Evolutionary conservation across 2,329 filamentous ascomycete species (phyloP).

Genomic region (Hypoxylon sp.): DNA sequence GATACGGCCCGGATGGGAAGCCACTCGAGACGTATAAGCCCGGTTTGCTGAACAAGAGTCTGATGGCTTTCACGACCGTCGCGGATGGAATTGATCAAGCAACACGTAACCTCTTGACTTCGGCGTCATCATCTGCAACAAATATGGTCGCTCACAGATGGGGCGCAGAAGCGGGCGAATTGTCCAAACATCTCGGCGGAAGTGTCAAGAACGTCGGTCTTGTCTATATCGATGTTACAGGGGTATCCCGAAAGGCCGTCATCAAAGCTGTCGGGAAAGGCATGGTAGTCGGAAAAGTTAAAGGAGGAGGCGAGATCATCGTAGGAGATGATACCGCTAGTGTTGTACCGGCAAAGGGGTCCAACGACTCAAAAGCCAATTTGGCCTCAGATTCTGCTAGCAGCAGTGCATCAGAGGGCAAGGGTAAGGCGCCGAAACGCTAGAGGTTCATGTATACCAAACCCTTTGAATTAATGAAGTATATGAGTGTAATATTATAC

Average conservation of each 20-base stretch:
- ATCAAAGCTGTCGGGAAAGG: constrained; percentile 97
- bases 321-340: constrained; percentile 73
- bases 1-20: constrained; percentile 79
- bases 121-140: constrained; percentile 82
- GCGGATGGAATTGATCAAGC: constrained; percentile 94
- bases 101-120: constrained; percentile 81
- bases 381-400: constrained; percentile 44
- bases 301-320: constrained; percentile 80
- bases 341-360: constrained; percentile 36
- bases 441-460: not conserved
- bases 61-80: constrained; percentile 97
- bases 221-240: constrained; percentile 96
- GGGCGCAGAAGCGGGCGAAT: constrained; percentile 84
- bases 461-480: constrained; percentile 10
- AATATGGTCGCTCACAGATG: constrained; percentile 92
- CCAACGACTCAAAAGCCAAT: constrained; percentile 41
- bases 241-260: constrained; percentile 89
- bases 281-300: constrained; percentile 90
- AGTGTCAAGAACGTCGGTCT: constrained; percentile 96
- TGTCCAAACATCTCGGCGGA: constrained; percentile 82
- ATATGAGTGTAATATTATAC: constrained; percentile 12
- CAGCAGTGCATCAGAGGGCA: constrained; percentile 42
- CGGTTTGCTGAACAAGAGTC: constrained; percentile 91
- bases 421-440: constrained; percentile 42
- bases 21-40: constrained; percentile 81